Conservation (phyloP, 306 rosid genomes). For the Calophaca sinica region DNA sequence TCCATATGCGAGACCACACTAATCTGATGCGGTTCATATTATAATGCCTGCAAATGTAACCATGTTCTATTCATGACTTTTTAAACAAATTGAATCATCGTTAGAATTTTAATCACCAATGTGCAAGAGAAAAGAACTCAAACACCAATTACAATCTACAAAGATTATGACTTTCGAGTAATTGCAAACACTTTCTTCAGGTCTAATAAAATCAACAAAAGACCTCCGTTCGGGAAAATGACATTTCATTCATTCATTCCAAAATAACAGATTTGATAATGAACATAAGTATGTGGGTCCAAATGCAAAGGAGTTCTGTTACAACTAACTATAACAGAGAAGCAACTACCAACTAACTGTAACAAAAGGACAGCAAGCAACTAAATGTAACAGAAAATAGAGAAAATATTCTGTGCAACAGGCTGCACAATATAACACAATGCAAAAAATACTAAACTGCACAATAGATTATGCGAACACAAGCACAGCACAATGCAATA, state of each 20-base stretch:
- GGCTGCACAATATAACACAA: too few relatives aligned
- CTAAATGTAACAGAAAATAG: too few relatives aligned
- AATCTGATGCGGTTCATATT: slow-evolving; percentile 98
- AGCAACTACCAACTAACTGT: too few relatives aligned
- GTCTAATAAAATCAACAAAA: slow-evolving; percentile 3
- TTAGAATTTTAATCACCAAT: slow-evolving; percentile 36
- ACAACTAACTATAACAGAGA: too few relatives aligned
- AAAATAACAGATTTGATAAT: slow-evolving; percentile 32
- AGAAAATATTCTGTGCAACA: too few relatives aligned
- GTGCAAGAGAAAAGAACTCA: slow-evolving; percentile 21
- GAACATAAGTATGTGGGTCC: not conserved
- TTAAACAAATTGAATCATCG: slow-evolving; percentile 26
- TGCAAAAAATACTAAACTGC: too few relatives aligned
- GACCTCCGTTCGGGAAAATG: slow-evolving; percentile 14
- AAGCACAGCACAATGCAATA: too few relatives aligned
- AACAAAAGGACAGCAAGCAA: too few relatives aligned
- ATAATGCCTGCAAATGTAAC: slow-evolving; percentile 88
- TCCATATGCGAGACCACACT: slow-evolving; percentile 99
- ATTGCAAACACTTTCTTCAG: not conserved
- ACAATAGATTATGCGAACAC: too few relatives aligned
- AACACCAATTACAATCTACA: slow-evolving; percentile 25
- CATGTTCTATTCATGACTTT: slow-evolving; percentile 42
- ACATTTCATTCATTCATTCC: slow-evolving; percentile 6
- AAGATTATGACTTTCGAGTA: slow-evolving; percentile 20
- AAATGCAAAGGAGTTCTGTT: too few relatives aligned